Base-by-base conservation (phyloP, 192 early-diverging fungal species). In the Backusella macrospora region DNA sequence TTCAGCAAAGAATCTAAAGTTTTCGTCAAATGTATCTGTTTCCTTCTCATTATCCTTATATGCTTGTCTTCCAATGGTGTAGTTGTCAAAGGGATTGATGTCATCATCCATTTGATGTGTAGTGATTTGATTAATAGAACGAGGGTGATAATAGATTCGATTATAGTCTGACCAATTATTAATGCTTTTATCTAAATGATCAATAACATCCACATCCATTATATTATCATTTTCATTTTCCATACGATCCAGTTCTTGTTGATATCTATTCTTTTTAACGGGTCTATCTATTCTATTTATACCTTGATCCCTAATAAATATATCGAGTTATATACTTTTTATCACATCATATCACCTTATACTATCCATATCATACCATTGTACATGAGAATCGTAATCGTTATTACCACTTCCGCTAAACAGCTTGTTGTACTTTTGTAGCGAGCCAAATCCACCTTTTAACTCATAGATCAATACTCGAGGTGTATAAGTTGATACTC, bases 111-210 rank as follows among this genome's bases (percentile, higher is more conserved):
- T 55, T 62, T 80, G 81, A 70, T 86, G 86, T 37, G 75, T 76
- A 3, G 65, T 73, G 12, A 89, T 70, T n/a, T 67, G 52, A 49
- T 78, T 81, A 45, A 89, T 76, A 0, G 92, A 86, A 23, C 91
- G 86, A 59, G 90, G 91, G 68, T 93, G 91, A 78, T 90, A 95
- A 70, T 86, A 93, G 16, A 89, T 83, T 39, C 88, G 86, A 76
- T 89, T 92, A 76, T 87, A 94, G 73, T 98, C 96, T 0, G 95
- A 90, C 95, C 96, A 97, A 15, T 82, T 84, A 43, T 79, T 78
- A 43, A 87, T 86, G 18, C 76, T 74, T 16, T 71, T 72, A 29
- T 94, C 87, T 42, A 93, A 72, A 18, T 86, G 71, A n/a, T 65
- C 47, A n/a, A 67, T 37, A 5, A 48, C 68, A 39, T 77, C 64